Conservation (phyloP, 805 yeast genomes). For the Helenozyma rhizophorensis region DNA sequence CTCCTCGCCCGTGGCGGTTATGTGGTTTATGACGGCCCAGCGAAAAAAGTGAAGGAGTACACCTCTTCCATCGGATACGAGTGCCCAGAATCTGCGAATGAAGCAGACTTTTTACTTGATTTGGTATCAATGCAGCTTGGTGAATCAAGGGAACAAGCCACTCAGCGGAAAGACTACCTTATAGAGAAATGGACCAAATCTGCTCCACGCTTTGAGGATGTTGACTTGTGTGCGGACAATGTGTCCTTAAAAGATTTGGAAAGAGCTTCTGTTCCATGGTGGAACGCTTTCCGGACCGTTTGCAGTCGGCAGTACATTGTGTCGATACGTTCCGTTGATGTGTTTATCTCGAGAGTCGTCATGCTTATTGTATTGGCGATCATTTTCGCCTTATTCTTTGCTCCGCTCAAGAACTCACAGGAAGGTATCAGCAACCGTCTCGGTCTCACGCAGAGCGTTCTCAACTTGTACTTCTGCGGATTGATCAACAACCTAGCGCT, state of each 20-base stretch:
- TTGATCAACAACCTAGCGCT: constrained; percentile 72
- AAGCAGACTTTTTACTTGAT: constrained; percentile 75
- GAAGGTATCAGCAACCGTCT: constrained; percentile 62
- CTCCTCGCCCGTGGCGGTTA: constrained; percentile 69
- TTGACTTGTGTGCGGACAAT: constrained; percentile 1
- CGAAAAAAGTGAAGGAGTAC: constrained; percentile 42
- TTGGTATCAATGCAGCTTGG: constrained; percentile 46
- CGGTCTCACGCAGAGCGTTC: constrained; percentile 71
- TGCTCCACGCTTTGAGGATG: constrained; percentile 24
- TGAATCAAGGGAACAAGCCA: constrained; percentile 21
- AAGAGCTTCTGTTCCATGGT: constrained; percentile 22
- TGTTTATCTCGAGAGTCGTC: constrained; percentile 57
- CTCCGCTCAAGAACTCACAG: constrained; percentile 32
- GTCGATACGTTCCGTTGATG: constrained; percentile 42
- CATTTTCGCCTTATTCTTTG: constrained; percentile 61
- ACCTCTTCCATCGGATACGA: constrained; percentile 47
- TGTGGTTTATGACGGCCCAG: constrained; percentile 64
- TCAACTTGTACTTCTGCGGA: constrained; percentile 73
- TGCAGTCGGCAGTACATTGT: constrained; percentile 31
- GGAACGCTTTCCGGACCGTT: constrained; percentile 26
- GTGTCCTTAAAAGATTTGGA: constrained; percentile 27
- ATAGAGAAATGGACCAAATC: constrained; percentile 27
- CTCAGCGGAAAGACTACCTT: constrained; percentile 21
- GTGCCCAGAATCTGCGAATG: constrained; percentile 58
- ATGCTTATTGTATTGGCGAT: constrained; percentile 64